Conservation (phyloP, 768 basidiomycete species). For the Holtermannia corniformis region DNA sequence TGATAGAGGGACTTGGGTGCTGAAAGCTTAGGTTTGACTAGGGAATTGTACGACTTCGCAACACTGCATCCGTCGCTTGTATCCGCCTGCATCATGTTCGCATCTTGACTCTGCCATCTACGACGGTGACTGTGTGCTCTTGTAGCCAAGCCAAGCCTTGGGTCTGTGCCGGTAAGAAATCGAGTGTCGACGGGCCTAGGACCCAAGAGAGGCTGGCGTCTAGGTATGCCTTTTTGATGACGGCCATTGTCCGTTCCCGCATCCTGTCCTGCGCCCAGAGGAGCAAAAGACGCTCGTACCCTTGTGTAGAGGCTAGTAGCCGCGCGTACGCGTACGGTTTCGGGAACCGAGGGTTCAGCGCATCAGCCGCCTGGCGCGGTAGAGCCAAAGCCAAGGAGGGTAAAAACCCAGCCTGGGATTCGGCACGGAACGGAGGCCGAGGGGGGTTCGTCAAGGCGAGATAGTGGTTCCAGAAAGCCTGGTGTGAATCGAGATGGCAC, state of each 20-base stretch:
- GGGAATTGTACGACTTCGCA: too few relatives aligned
- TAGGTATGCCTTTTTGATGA: constrained; percentile 22
- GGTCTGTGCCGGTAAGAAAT: too few relatives aligned
- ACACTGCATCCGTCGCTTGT: too few relatives aligned
- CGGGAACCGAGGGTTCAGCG: constrained; percentile 2
- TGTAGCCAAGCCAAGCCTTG: too few relatives aligned
- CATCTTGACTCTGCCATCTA: too few relatives aligned
- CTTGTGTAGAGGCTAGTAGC: background rate
- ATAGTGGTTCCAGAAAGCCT: constrained; percentile 8
- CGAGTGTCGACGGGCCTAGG: too few relatives aligned
- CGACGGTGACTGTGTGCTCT: too few relatives aligned
- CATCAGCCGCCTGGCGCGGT: background rate
- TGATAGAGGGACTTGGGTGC: too few relatives aligned
- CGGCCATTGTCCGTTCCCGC: constrained; percentile 24
- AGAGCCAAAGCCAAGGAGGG: background rate
- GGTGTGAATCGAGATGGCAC: constrained; percentile 3
- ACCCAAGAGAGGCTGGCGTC: constrained; percentile 12
- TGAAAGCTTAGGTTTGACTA: too few relatives aligned
- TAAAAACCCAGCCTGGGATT: background rate
- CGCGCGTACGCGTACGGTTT: constrained; percentile 17
- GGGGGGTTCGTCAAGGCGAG: constrained; percentile 6
- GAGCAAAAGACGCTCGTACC: constrained; percentile 20
- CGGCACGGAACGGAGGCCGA: background rate
- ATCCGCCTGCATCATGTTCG: too few relatives aligned
- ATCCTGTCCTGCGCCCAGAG: constrained; percentile 16